A percentile compares a stretch with the other conserved stretches of the same genome.
phyloP scores from a whole-genome alignment of 2,329 filamentous ascomycete species.

The Purpureocillium takamizusanense region DNA sequence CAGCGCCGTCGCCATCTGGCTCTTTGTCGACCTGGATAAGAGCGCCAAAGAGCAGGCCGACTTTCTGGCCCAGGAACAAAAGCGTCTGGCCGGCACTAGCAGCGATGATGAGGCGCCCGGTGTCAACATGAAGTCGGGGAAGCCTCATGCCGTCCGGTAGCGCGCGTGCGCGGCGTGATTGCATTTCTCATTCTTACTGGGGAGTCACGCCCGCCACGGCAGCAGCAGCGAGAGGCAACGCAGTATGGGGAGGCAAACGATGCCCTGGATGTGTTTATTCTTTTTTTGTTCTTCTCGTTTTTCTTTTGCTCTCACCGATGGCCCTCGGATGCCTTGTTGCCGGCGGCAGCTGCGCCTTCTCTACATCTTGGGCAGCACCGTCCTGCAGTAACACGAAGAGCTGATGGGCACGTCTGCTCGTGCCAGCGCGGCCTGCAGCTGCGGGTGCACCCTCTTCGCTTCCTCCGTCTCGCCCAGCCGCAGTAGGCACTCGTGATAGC shows the following conservation, averaged over 20 bases:
- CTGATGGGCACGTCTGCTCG: constrained; percentile 51
- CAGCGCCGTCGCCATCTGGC: constrained; percentile 42
- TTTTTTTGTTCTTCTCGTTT: too few species aligned
- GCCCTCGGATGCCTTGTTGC: too few species aligned
- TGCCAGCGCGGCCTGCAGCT: constrained; percentile 41
- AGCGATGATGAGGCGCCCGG: not conserved
- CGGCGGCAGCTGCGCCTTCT: not conserved
- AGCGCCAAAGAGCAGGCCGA: constrained; percentile 48
- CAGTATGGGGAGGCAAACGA: too few species aligned
- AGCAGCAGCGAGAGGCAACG: too few species aligned
- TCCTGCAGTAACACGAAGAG: constrained; percentile 20
- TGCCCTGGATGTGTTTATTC: too few species aligned
- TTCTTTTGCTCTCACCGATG: too few species aligned
- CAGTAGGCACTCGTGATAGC: constrained; percentile 60
- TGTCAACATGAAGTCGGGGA: too few species aligned
- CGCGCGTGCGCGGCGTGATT: too few species aligned
- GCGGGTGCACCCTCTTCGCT: constrained; percentile 24
- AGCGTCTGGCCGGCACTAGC: not conserved
- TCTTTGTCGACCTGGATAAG: constrained; percentile 52
- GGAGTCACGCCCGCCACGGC: too few species aligned
- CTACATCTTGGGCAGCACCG: constrained; percentile 11
- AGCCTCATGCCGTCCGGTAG: too few species aligned
- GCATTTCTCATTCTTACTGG: too few species aligned
- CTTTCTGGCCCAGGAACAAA: constrained; percentile 30
- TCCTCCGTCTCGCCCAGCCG: constrained; percentile 34